Evolutionary conservation across 2,329 filamentous ascomycete species (phyloP), one percentile per base, ranked within the genome.

Genomic region (Trichoderma koningiopsis): DNA sequence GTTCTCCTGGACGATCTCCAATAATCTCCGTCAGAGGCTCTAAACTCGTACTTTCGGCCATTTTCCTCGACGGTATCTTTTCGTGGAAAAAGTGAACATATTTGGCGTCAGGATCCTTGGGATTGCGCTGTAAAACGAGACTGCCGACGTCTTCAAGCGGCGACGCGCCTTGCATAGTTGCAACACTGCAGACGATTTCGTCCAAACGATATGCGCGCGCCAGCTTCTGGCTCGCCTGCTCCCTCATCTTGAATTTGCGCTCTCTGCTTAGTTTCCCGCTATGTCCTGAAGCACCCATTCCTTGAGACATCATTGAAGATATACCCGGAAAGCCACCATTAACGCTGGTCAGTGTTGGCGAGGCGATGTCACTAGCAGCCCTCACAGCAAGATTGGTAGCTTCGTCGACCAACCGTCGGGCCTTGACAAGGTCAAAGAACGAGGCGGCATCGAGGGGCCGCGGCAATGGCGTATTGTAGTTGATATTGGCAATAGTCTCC

Each of bases 51-150:
- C 86, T 89, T 74, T 92, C 88, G 43, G 89, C 91, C 77, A 96
- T 82, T 77, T 91, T 89, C 53, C 91, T 83, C 52, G 89, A 91
- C 1, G 92, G 91, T 31, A 96, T 94, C 85, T 95, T 96, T 80
- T 96, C 92, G 80, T 95, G 92, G 79, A 96, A 96, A 81, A 95
- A 96, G 77, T 96, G 91, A n/a, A 96, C 93, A 77, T 96, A 96
- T 78, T 91, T 91, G 33, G 92, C 93, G 75, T 96, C 91, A 55
- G 84, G 80, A 75, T 94, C 89, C 62, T 84, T 78, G n/a, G 88
- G 84, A 70, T 87, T 89, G 71, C 92, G 85, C 77, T 92, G 88
- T 71, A 96, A 80, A 37, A 96, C 92, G 71, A 91, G 83, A 6
- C 86, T 84, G 2, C 91, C 92, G 3, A 96, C 90, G 70, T 93